phyloP scores from a whole-genome alignment of 768 basidiomycete genomes.

The Flagelloscypha sp. region DNA sequence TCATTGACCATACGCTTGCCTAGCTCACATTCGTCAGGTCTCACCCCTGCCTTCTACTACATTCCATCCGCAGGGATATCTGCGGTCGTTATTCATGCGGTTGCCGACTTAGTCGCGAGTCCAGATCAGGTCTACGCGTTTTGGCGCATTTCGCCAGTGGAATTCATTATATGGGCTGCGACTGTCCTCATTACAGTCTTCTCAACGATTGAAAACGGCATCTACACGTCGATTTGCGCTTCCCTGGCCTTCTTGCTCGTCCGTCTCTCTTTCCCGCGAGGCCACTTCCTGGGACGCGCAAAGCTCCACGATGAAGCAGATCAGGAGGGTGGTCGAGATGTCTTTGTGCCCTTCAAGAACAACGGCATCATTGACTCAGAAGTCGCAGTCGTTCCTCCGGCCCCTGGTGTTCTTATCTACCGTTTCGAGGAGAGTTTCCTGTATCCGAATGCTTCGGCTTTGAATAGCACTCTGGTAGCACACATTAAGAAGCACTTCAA shows the following conservation, averaged over 20 bases:
- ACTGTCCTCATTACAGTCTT: constrained; percentile 88
- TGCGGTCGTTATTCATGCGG: constrained; percentile 92
- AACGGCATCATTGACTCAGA: constrained; percentile 58
- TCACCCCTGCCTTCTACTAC: constrained; percentile 90
- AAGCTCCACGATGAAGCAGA: constrained; percentile 40
- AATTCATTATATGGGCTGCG: constrained; percentile 82
- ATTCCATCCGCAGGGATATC: constrained; percentile 77
- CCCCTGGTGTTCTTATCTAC: constrained; percentile 85
- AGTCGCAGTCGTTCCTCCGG: constrained; percentile 67
- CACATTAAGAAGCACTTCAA: constrained; percentile 73
- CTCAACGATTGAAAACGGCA: constrained; percentile 89
- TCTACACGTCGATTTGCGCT: constrained; percentile 77
- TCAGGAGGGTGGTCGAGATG: constrained; percentile 46
- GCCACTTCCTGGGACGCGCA: constrained; percentile 85
- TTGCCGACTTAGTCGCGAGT: constrained; percentile 78
- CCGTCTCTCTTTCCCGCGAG: constrained; percentile 81
- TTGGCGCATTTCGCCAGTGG: constrained; percentile 92
- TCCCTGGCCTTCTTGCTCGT: constrained; percentile 76
- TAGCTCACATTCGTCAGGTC: too few relatives aligned
- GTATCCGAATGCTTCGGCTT: constrained; percentile 66
- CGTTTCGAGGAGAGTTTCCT: constrained; percentile 87
- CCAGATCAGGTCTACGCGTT: constrained; percentile 77
- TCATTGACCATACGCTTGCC: too few relatives aligned
- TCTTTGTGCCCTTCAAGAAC: constrained; percentile 71
- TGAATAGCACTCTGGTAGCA: constrained; percentile 70